Base-by-base conservation (phyloP, 345 rosid species). In the Xanthoceras sorbifolium region DNA sequence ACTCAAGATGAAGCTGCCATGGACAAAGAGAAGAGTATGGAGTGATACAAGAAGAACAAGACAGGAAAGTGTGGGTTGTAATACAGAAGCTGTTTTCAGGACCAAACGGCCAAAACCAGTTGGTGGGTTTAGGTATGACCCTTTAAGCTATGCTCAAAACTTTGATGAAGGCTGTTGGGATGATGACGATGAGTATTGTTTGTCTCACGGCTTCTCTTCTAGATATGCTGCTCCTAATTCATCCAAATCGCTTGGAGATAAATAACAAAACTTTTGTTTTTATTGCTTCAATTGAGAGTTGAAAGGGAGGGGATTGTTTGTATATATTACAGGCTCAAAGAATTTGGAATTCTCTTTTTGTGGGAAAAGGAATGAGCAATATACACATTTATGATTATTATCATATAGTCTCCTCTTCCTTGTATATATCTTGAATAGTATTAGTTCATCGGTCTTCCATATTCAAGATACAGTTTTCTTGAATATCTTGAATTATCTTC, bases 141-240 rank as follows among this genome's bases (percentile, higher is more conserved):
- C 87, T 66, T 60, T 83, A 60, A 83, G 86, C 71, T 87, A 85
- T 76, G 86, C 90, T 77, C 85, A 85, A n/a, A 87, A 87, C 77
- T 87, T 87, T 44, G 88, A 87, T 55, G 83, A 85, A 0, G 81
- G 88, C 1, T 76, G 63, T 42, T 68, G 81, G 73, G 83, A 83
- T 75, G 83, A 83, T 52, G 81, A 74, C 48, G 11, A 10, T 50
- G 80, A 66, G 50, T 81, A 71, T 67, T 55, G 67, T 25, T 1
- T 68, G 22, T 40, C 74, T 73, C 84, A 75, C 12, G 81, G 85
- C 12, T 87, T 87, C 79, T 85, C 87, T 64, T 79, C 86, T 26
- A 77, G 90, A 71, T 79, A 72, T 67, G 84, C 83, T 48, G 78
- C 83, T 20, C 59, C 85, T 6, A 57, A 1, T 25, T 48, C 82